Conservation (phyloP, 2,329 filamentous ascomycete genomes). For the Cordyceps fumosorosea region DNA sequence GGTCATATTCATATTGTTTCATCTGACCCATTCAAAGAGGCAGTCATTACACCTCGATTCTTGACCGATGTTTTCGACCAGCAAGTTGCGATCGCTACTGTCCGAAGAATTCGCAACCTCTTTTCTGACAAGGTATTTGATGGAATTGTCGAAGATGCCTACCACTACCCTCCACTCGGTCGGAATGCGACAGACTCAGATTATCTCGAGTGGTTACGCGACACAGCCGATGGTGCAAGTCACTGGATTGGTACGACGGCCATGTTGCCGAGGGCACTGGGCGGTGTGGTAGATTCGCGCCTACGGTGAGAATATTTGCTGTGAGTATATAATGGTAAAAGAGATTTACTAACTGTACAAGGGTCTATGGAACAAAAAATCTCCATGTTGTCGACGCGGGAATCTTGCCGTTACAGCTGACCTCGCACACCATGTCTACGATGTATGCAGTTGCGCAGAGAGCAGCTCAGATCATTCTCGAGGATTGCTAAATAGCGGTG, state of each 20-base stretch:
- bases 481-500: conserved; percentile 1
- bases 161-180: conserved; percentile 16
- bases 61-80: conserved; percentile 19
- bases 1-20: conserved; percentile 20
- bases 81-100: conserved; percentile 16
- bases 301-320: conserved; percentile 13
- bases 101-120: conserved; percentile 13
- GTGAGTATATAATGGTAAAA: too few species aligned
- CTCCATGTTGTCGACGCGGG: conserved; percentile 20
- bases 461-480: conserved; percentile 18
- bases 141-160: conserved; percentile 17
- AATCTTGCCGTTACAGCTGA: conserved; percentile 17
- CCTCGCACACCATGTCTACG: conserved; percentile 21
- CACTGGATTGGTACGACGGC: conserved; percentile 22
- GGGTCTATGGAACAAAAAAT: conserved; percentile 19
- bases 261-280: conserved; percentile 19
- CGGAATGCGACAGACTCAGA: conserved; percentile 18
- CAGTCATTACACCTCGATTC: conserved; percentile 19
- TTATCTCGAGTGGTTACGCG: conserved; percentile 17
- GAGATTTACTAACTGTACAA: not conserved
- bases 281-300: conserved; percentile 18
- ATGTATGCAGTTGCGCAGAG: conserved; percentile 19
- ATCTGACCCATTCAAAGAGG: conserved; percentile 15
- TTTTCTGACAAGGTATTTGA: conserved; percentile 17
- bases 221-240: conserved; percentile 14